phyloP scores from a whole-genome alignment of 306 rosid species.

The Trifolium pratense region DNA sequence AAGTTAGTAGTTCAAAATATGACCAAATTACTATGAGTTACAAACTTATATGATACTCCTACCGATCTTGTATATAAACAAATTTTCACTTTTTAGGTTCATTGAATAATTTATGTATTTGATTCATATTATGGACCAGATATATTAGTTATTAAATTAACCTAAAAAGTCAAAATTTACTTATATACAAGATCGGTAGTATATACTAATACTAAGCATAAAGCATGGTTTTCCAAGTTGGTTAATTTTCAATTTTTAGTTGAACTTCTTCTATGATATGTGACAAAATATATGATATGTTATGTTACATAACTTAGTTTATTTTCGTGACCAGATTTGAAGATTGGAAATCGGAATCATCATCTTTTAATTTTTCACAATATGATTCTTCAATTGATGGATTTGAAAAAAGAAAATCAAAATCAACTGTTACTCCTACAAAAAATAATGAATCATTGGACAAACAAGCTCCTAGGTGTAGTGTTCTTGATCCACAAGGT shows the following conservation, averaged over 20 bases:
- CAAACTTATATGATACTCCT: not conserved
- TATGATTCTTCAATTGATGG: constrained; percentile 42
- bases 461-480: constrained; percentile 39
- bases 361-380: constrained; percentile 44
- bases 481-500: constrained; percentile 81
- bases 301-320: constrained; percentile 4
- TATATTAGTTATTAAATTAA: too few species aligned
- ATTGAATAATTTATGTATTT: too few species aligned
- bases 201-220: not conserved
- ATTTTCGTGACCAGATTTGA: constrained; percentile 54
- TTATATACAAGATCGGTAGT: too few species aligned
- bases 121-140: too few species aligned
- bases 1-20: not conserved
- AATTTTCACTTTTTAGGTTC: too few species aligned
- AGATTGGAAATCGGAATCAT: constrained; percentile 63
- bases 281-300: not conserved
- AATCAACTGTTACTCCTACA: constrained; percentile 44
- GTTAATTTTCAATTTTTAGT: not conserved
- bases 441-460: constrained; percentile 40
- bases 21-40: constrained; percentile 9
- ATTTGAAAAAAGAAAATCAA: constrained; percentile 42
- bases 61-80: too few species aligned
- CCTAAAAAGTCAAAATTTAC: too few species aligned
- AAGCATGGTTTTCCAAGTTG: not conserved
- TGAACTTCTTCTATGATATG: not conserved